Evolutionary conservation across 73 alveolate genomes (phyloP).

Genomic region (Stentor coeruleus): DNA sequence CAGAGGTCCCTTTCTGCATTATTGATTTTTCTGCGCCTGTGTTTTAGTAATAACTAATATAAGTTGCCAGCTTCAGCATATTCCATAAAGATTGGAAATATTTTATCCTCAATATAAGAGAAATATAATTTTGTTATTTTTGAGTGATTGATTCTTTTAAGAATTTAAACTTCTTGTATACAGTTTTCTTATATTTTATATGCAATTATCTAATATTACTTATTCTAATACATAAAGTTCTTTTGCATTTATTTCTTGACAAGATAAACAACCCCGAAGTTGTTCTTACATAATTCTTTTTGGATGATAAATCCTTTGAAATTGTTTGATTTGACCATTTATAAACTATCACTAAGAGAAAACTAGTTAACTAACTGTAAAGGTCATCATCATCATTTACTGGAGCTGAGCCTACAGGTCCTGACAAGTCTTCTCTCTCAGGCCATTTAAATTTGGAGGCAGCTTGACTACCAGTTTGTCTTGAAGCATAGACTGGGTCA

Average conservation of each 20-base stretch:
- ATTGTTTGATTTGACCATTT: too few relatives aligned
- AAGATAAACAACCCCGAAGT: conserved; percentile 92
- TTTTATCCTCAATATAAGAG: conserved; percentile 80
- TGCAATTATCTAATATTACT: conserved; percentile 84
- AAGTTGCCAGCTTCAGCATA: conserved; percentile 96
- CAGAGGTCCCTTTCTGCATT: conserved; percentile 79
- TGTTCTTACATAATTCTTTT: conserved; percentile 91
- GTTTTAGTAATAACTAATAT: conserved; percentile 35
- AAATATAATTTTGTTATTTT: conserved; percentile 79
- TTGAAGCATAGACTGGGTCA: conserved; percentile 91
- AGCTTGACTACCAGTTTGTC: too few relatives aligned
- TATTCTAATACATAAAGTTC: conserved; percentile 77
- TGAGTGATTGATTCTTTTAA: conserved; percentile 82
- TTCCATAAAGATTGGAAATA: conserved; percentile 91
- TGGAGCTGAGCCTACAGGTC: too few relatives aligned
- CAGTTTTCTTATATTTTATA: conserved; percentile 79
- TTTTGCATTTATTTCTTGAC: conserved; percentile 59
- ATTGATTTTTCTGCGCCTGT: conserved; percentile 38
- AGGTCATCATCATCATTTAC: too few relatives aligned
- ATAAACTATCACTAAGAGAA: too few relatives aligned
- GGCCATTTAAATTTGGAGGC: too few relatives aligned
- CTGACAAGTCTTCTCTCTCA: too few relatives aligned
- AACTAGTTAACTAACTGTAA: too few relatives aligned
- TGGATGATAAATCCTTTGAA: too few relatives aligned
- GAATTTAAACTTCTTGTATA: conserved; percentile 90